Evolutionary conservation across 805 yeast species (phyloP).

Genomic region (Barnettozyma pratensis): DNA sequence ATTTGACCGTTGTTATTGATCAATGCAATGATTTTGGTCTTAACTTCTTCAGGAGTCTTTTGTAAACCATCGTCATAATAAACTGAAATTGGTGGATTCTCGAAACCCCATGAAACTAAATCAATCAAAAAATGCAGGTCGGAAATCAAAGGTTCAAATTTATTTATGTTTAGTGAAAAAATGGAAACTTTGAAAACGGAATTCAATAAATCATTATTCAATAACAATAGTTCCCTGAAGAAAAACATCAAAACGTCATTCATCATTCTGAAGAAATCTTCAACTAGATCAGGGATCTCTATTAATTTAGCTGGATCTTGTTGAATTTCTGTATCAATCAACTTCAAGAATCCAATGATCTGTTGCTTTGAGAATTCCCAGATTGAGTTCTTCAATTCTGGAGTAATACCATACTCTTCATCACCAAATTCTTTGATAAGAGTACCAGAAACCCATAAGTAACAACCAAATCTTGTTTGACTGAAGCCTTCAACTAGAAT

Average conservation of each 20-base stretch:
- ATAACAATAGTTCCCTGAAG: slow-evolving; percentile 46
- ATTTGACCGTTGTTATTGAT: slow-evolving; percentile 50
- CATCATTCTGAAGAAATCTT: slow-evolving; percentile 82
- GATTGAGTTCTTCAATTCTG: slow-evolving; percentile 49
- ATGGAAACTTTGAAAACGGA: slow-evolving; percentile 57
- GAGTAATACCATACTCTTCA: slow-evolving; percentile 7
- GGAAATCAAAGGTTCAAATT: slow-evolving; percentile 64
- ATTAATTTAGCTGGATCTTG: slow-evolving; percentile 15
- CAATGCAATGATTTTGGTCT: slow-evolving; percentile 22
- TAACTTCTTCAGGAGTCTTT: slow-evolving; percentile 6
- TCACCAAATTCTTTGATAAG: slow-evolving; percentile 65
- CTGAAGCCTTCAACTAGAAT: slow-evolving; percentile 67
- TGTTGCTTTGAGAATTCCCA: slow-evolving; percentile 75
- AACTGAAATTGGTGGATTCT: slow-evolving; percentile 72
- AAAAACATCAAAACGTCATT: slow-evolving; percentile 72
- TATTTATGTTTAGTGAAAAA: slow-evolving; percentile 50
- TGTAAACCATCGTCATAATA: slow-evolving; percentile 45
- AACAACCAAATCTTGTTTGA: slow-evolving; percentile 69
- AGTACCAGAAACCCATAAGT: slow-evolving; percentile 85
- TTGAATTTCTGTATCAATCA: slow-evolving; percentile 25
- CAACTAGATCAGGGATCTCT: slow-evolving; percentile 54
- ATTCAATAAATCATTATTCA: slow-evolving; percentile 35
- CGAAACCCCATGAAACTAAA: slow-evolving; percentile 78
- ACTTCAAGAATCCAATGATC: slow-evolving; percentile 48
- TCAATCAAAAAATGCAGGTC: slow-evolving; percentile 78